A percentile compares a stretch with the other conserved stretches of the same genome.
phyloP scores from a whole-genome alignment of 805 yeast species.

The Tetrapisispora iriomotensis region DNA sequence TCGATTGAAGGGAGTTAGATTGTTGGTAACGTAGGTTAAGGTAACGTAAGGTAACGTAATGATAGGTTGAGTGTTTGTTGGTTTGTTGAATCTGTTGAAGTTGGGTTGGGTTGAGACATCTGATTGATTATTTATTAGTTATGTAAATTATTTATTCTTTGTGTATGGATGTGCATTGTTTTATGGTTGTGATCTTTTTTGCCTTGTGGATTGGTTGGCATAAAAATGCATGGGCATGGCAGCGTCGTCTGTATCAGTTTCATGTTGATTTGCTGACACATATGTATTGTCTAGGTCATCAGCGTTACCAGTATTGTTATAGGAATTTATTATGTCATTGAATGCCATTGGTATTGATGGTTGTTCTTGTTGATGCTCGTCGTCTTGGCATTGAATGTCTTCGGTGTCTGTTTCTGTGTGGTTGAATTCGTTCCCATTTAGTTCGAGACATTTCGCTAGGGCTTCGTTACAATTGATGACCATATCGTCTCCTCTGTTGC shows the following conservation, averaged over 20 bases:
- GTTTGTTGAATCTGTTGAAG: too few species aligned
- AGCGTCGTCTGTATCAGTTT: conserved; percentile 15
- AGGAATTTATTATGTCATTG: conserved; percentile 13
- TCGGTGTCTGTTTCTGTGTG: conserved; percentile 6
- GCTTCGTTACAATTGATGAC: conserved; percentile 32
- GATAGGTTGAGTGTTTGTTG: too few species aligned
- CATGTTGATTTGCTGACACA: conserved; percentile 7
- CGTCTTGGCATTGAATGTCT: not conserved
- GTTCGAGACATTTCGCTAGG: conserved; percentile 29
- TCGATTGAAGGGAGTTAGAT: too few species aligned
- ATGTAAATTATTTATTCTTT: too few species aligned
- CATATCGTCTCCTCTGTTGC: conserved; percentile 33
- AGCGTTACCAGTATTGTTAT: conserved; percentile 18
- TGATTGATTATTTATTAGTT: too few species aligned
- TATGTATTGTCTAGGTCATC: conserved; percentile 20
- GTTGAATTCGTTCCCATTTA: conserved; percentile 11
- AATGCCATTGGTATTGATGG: conserved; percentile 7
- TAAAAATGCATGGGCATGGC: conserved; percentile 21
- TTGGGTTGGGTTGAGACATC: too few species aligned
- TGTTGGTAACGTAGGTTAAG: too few species aligned
- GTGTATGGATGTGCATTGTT: too few species aligned
- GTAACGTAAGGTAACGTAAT: too few species aligned
- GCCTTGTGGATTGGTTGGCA: conserved; percentile 8
- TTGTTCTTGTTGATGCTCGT: not conserved
- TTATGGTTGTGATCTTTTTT: conserved; percentile 4